Base-by-base conservation (phyloP, 1,284 basidiomycete species). In the Cutaneotrichosporon mucoides region DNA sequence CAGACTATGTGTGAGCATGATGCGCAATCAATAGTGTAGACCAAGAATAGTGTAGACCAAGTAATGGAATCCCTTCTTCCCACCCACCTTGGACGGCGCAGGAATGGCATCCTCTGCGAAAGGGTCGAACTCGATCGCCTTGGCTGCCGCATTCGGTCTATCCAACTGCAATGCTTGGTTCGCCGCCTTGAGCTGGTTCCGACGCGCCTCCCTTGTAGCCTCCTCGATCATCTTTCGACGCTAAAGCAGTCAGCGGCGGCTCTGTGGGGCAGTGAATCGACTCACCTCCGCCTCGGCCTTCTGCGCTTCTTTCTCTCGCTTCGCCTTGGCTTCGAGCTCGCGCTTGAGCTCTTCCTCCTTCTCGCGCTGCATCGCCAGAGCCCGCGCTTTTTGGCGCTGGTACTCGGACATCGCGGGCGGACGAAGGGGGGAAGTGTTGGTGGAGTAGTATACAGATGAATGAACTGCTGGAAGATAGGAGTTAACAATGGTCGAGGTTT, bases 201-300 rank as follows among this genome's bases (percentile, higher is more conserved):
- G 56, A 4, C 75, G 67, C 34, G 73, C 73, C 53, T 73, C 69
- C 49, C 67, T 70, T 10, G 64, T 64, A 9, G 66, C 67, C 34
- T 62, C 69, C 56, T 76, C 75, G 24, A 67, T 64, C 7, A 65
- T 65, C 47, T 70, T 72, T 33, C 65, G 53, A 1, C 69, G 59
- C 73, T 74, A 55, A 6, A 0, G 44, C 35, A 1, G 45, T 49
- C 40, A 53, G 48, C 35, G 16, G 4, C 15, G 45, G n/a, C 37
- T 34, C 34, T 33, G 34, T 36, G 24, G 37, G 11, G 11, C 2
- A 8, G 7, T 38, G 6, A 10, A 24, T n/a, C 35, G 44, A 66
- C 73, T 47, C 42, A 75, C 75, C 59, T 73, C 73, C 36, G 68
- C 75, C 43, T 70, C 71, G n/a, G 68, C 75, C 56, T 68, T 68